Percentiles rank a stretch among this genome's conserved stretches.
These are phyloP conservation scores for Trichoderma sp. DNA, from an alignment of 2,329 filamentous ascomycete species.

Conservation along the genomic window DNA sequence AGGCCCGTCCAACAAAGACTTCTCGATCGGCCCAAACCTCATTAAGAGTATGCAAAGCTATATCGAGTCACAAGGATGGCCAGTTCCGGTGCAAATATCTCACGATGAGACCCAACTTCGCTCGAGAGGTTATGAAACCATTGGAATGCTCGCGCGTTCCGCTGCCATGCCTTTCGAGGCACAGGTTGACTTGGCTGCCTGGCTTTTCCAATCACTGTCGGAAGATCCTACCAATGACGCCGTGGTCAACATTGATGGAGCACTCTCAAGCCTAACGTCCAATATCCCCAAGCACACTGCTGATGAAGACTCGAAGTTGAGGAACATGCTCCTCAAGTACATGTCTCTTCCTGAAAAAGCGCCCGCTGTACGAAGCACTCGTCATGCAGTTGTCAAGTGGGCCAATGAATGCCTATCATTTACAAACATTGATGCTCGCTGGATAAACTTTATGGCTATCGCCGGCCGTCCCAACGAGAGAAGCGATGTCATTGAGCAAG, in stretches of 20 bases:
- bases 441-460: constrained; percentile 85
- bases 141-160: constrained; percentile 76
- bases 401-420: constrained; percentile 87
- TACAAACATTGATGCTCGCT: constrained; percentile 75
- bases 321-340: constrained; percentile 66
- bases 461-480: constrained; percentile 68
- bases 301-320: constrained; percentile 44
- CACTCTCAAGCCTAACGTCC: constrained; percentile 72
- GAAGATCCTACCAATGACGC: constrained; percentile 77
- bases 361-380: constrained; percentile 69
- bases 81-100: constrained; percentile 61
- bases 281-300: constrained; percentile 46
- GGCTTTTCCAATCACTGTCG: constrained; percentile 82
- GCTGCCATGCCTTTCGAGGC: constrained; percentile 59
- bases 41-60: constrained; percentile 72
- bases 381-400: constrained; percentile 84
- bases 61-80: constrained; percentile 83
- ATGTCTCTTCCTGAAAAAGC: constrained; percentile 59
- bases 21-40: constrained; percentile 70
- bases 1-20: constrained; percentile 60
- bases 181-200: constrained; percentile 62
- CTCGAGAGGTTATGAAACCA: constrained; percentile 84
- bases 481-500: constrained; percentile 87
- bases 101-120: constrained; percentile 69
- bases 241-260: constrained; percentile 86